Evolutionary conservation across 2,329 filamentous ascomycete species (phyloP).

Genomic region (Aspergillus fumigatiaffinis): DNA sequence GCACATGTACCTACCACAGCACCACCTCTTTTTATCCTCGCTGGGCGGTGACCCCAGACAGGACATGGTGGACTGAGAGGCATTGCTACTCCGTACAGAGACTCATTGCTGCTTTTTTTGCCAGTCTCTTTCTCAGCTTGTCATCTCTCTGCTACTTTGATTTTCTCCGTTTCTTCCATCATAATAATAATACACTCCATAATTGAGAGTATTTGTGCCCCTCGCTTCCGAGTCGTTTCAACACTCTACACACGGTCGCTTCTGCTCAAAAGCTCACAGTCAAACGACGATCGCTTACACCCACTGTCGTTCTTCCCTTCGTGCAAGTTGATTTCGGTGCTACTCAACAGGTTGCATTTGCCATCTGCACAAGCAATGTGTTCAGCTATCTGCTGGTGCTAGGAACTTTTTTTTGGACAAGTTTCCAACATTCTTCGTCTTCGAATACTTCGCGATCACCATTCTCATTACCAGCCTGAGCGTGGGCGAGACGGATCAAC

Average conservation of each 20-base stretch:
- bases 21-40: neutral
- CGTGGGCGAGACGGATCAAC: neutral
- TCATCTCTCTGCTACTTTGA: neutral
- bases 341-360: constrained; percentile 1
- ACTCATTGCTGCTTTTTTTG: neutral
- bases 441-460: constrained; percentile 1
- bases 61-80: neutral
- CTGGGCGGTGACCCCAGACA: constrained; percentile 3
- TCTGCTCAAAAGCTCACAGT: neutral
- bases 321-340: neutral
- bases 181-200: neutral
- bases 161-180: neutral
- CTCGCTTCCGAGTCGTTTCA: constrained; percentile 1
- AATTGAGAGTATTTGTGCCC: neutral
- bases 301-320: neutral
- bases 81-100: neutral
- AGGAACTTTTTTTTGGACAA: constrained; percentile 9
- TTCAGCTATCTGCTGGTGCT: constrained; percentile 6
- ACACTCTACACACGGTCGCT: constrained; percentile 6
- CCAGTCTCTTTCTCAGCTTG: neutral
- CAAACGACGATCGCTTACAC: constrained; percentile 7
- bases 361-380: constrained; percentile 11
- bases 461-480: neutral
- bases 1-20: neutral
- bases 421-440: constrained; percentile 9